phyloP scores from a whole-genome alignment of 352 stramenopile genomes.

The Phytophthora quininea region DNA sequence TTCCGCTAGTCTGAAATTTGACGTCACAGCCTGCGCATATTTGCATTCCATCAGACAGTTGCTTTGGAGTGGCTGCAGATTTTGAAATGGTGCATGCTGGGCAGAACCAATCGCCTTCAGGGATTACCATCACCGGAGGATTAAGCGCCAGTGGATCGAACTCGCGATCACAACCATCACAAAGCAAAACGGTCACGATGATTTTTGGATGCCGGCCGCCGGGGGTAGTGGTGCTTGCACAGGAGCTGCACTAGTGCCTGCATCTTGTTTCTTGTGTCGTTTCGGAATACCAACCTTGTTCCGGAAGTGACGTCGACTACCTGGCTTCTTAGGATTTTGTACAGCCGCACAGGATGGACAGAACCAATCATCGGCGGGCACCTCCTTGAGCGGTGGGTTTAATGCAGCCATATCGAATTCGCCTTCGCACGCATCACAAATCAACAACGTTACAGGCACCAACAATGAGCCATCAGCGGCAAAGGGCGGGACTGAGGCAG shows the following conservation, averaged over 20 bases:
- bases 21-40: constrained; percentile 43
- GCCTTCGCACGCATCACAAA: constrained; percentile 75
- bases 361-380: constrained; percentile 59
- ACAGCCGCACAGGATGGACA: constrained; percentile 31
- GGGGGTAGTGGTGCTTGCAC: neutral
- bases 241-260: neutral
- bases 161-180: constrained; percentile 72
- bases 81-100: constrained; percentile 27
- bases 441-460: constrained; percentile 46
- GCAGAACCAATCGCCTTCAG: constrained; percentile 63
- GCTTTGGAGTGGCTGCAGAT: neutral
- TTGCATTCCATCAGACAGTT: constrained; percentile 7
- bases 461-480: constrained; percentile 2
- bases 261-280: constrained; percentile 6
- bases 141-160: constrained; percentile 57
- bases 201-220: constrained; percentile 2
- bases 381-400: constrained; percentile 49
- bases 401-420: constrained; percentile 67
- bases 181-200: constrained; percentile 61
- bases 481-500: neutral
- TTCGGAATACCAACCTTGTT: constrained; percentile 13
- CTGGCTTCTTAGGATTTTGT: constrained; percentile 1
- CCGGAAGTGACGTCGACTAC: constrained; percentile 3
- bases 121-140: constrained; percentile 50
- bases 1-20: constrained; percentile 25